A percentile compares a stretch with the other conserved stretches of the same genome.
phyloP scores from a whole-genome alignment of 2,329 filamentous ascomycete genomes.

The Ophiognomonia clavigignenti-juglandacearum region DNA sequence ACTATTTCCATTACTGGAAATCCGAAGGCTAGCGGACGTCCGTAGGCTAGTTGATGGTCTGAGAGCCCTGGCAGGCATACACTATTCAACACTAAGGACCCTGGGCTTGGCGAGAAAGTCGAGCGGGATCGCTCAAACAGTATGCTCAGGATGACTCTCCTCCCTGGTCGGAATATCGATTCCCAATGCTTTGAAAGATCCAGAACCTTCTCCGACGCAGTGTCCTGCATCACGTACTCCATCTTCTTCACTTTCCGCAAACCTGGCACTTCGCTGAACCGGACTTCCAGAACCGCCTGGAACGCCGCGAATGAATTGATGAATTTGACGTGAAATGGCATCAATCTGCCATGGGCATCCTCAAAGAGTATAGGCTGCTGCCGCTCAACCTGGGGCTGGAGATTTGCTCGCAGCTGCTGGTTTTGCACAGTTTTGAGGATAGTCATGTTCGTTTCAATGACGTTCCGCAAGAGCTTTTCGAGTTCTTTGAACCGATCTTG shows the following conservation, averaged over 20 bases:
- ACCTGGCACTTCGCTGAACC: constrained; percentile 3
- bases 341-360: background rate
- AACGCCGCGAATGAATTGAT: background rate
- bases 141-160: constrained; percentile 6
- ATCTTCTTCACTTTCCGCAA: background rate
- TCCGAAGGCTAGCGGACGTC: too few species aligned
- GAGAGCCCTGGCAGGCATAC: too few species aligned
- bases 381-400: constrained; percentile 1
- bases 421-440: background rate
- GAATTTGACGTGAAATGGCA: constrained; percentile 1
- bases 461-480: background rate
- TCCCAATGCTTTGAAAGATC: background rate
- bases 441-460: background rate
- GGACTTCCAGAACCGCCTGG: constrained; percentile 1
- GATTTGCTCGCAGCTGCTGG: background rate
- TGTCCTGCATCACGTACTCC: constrained; percentile 6
- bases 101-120: background rate
- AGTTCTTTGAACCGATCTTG: background rate
- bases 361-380: constrained; percentile 3
- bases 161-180: background rate
- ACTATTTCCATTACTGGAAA: too few species aligned
- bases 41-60: too few species aligned
- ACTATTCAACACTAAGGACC: too few species aligned
- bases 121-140: background rate
- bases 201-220: background rate